Percentiles rank a stretch among this genome's conserved stretches.
Evolutionary conservation across 2,329 filamentous ascomycete species (phyloP).

Genomic region (Xylogone sp.): DNA sequence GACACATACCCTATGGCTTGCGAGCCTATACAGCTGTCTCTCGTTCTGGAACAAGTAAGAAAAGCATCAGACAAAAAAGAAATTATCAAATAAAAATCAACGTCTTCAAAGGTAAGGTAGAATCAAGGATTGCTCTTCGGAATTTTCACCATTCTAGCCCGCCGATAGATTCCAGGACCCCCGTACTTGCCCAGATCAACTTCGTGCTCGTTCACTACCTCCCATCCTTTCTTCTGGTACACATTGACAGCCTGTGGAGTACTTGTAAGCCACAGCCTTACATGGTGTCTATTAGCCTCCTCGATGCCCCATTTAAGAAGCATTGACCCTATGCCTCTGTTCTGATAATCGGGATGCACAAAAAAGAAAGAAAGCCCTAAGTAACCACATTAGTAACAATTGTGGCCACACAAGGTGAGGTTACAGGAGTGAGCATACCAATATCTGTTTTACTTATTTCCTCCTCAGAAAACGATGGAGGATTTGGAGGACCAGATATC

Average conservation of each 20-base stretch:
- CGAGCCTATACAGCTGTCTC: too few species aligned
- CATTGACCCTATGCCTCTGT: constrained; percentile 13
- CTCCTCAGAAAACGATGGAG: constrained; percentile 5
- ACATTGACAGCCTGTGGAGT: constrained; percentile 13
- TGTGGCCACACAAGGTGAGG: too few species aligned
- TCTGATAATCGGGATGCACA: constrained; percentile 14
- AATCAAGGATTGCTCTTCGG: too few species aligned
- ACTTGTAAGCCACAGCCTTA: constrained; percentile 14
- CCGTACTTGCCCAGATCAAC: constrained; percentile 14
- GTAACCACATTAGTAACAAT: neutral
- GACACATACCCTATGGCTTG: too few species aligned
- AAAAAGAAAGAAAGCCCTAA: constrained; percentile 15
- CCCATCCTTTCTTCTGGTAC: constrained; percentile 25
- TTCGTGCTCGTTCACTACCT: constrained; percentile 17
- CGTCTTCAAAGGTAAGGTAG: too few species aligned
- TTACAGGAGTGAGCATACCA: constrained; percentile 2
- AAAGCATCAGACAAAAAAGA: too few species aligned
- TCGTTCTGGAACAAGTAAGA: too few species aligned
- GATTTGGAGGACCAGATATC: constrained; percentile 8
- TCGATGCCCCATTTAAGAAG: constrained; percentile 9
- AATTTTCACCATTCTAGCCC: constrained; percentile 14
- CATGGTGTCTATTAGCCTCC: constrained; percentile 9
- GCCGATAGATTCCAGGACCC: constrained; percentile 10
- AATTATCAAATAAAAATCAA: too few species aligned
- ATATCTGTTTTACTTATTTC: constrained; percentile 14